Evolutionary conservation across 2,329 filamentous ascomycete species (phyloP), one percentile per base, ranked within the genome.

Genomic region (Clathrospora elynae): DNA sequence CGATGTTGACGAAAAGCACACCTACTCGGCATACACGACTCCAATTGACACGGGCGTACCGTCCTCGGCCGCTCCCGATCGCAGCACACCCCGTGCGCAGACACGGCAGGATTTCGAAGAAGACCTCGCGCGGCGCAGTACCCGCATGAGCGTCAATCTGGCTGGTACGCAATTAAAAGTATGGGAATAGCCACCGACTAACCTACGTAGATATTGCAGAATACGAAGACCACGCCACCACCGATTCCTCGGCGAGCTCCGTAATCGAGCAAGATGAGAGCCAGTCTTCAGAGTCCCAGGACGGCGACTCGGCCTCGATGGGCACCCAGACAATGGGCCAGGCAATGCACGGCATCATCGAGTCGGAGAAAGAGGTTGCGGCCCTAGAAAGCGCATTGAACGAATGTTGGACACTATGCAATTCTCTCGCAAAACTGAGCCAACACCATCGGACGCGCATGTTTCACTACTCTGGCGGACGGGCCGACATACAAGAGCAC

Each of bases 391-490:
- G 82, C 19, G 89, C 90, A 2, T 76, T 96, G 11, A 83, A 87
- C 49, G 89, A 96, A 73, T 96, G 90, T 70, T 96, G 91, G 91
- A 95, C 86, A 0, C 75, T 96, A 10, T 96, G 91, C 74, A 96
- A 96, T 64, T 95, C 90, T 0, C 75, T 96, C 20, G 89, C 90
- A 14, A 88, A 82, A 52, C 77, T 96, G 12, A 95, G 90, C 68
- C 91, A 88, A 12, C 87, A 86, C 52, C 88, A 96, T 63, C 83
- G 90, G 18, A 82, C 89, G 56, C 80, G 88, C 13, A 85, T 90
- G 20, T 92, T 93, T 68, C 84, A 83, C 66, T 87, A 81, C 57
- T 85, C 86, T 1, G 85, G 84, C 9, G 59, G 61, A 17, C 85
- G 83, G 8, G 85, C 86, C 1, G 86, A 90, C 54, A 82, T 86